Evolutionary conservation across 2,329 filamentous ascomycete genomes (phyloP).

Genomic region (Scedosporium aurantiacum): DNA sequence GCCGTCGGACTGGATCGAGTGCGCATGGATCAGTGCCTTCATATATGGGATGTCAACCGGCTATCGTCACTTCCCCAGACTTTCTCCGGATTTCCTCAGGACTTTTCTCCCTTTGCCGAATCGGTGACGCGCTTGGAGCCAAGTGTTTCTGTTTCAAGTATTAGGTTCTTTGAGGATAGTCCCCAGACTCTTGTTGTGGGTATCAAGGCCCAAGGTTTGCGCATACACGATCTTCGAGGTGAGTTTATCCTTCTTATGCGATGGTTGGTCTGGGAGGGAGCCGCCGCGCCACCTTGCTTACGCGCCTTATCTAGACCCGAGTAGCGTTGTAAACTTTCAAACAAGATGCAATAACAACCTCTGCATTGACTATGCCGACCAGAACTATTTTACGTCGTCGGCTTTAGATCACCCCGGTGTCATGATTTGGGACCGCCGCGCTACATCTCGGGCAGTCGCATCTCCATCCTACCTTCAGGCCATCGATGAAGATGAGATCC

Average conservation of each 20-base stretch:
- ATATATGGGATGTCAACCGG: constrained; percentile 69
- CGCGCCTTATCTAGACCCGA: constrained; percentile 30
- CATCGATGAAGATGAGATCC: constrained; percentile 48
- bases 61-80: constrained; percentile 37
- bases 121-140: constrained; percentile 49
- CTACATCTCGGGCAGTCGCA: constrained; percentile 39
- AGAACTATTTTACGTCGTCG: constrained; percentile 76
- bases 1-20: constrained; percentile 73
- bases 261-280: neutral
- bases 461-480: constrained; percentile 45
- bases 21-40: constrained; percentile 69
- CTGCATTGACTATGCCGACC: constrained; percentile 67
- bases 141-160: constrained; percentile 67
- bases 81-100: constrained; percentile 37
- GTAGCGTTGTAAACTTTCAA: constrained; percentile 45
- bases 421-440: constrained; percentile 68
- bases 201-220: constrained; percentile 62
- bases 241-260: constrained; percentile 12
- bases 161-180: constrained; percentile 70
- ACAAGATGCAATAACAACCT: constrained; percentile 61
- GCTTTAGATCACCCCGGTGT: constrained; percentile 63
- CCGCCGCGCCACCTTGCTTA: constrained; percentile 10
- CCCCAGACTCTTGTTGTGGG: constrained; percentile 66
- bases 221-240: constrained; percentile 73
- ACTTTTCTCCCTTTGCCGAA: constrained; percentile 39